Base-by-base conservation (phyloP, 2,329 filamentous ascomycete genomes). In the Orbilia ellipsospora region DNA sequence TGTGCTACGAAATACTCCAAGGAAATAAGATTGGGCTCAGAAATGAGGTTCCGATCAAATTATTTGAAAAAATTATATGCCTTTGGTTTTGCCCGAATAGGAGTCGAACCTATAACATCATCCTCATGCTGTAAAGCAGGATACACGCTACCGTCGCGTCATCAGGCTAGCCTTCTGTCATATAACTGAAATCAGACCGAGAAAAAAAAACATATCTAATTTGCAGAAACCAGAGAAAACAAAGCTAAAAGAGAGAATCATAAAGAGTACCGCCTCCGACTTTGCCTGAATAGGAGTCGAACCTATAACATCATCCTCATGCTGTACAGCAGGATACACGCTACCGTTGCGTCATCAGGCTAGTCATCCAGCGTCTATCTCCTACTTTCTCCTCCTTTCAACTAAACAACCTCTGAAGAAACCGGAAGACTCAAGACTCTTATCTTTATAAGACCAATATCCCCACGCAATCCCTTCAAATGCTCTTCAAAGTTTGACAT, bases 61-160 rank as follows among this genome's bases (percentile, higher is more conserved):
- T 23, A 23, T 2, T 23, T 23, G 23, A 23, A 23, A 23, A 23
- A 23, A 23, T 23, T 44, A 60, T 44, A 5, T 48, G 16, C 20
- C 40, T 60, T 60, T 36, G 44, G 18, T 23, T 60, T 15, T 48
- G 52, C 23, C 40, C 44, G 56, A 60, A 60, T 60, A 60, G 18
- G 18, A 60, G 16, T 60, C 18, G 56, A 60, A 48, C 40, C 56
- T 60, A 60, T 42, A 40, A 20, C n/a, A 59, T 59, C 20, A 59
- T 42, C 55, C 55, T 42, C 55, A 36, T 59, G 28, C 31, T 40
- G 31, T 36, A 59, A n/a, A 42, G 7, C 15, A 59, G 28, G 55
- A 48, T 60, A 60, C n/a, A 60, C 36, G 56, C 15, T 45, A 60
- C 52, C 26, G 26, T 36, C 48, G 56, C 40, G 57, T 61, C 57